Evolutionary conservation across 768 basidiomycete species (phyloP), one percentile per base, ranked within the genome.

Genomic region (Strobilomyces dryophilus): DNA sequence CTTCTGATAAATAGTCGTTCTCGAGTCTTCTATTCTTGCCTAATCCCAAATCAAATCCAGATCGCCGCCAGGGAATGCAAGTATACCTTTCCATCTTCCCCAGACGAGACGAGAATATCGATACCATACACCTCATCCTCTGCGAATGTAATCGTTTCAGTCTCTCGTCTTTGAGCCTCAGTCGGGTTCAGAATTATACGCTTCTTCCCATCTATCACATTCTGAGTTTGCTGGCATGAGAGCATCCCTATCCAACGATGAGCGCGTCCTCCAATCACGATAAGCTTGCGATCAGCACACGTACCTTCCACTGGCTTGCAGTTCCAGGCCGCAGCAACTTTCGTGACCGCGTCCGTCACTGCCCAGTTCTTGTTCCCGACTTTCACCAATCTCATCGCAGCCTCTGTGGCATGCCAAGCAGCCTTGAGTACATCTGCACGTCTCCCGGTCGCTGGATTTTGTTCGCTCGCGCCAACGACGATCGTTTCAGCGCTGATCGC

Each of bases 121-220:
- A 98, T 85, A 20, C 95, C 95, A 67, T 91, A 98, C 11, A 98
- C 92, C 60, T 98, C 95, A 52, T 85, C 86, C 71, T 98, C 95
- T 36, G 87, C 91, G 61, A 98, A 95, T 0, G 84, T 87, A 18
- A 80, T 80, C 51, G 84, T 77, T 64, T 98, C 93, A 55, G 89
- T 88, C 56, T 95, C 94, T 60, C 84, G 79, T 71, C 82, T 91
- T 71, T 95, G 92, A 42, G 77, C 73, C 55, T 94, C 88, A 36
- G 79, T 83, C 26, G 94, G 94, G 74, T 95, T 95, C 55, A 94
- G 72, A 59, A 98, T 92, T 66, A 98, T 84, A 27, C 93, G 82
- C 76, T 97, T 98, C 79, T 95, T 95, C 51, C 94, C 94, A 70
- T 97, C 94, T 61, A 95, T 92, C 55, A 92, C 84, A 63, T 94